These are phyloP conservation scores for Aspergillus clavatus DNA, from an alignment of 2,329 filamentous ascomycete species.

Conservation along the genomic window DNA sequence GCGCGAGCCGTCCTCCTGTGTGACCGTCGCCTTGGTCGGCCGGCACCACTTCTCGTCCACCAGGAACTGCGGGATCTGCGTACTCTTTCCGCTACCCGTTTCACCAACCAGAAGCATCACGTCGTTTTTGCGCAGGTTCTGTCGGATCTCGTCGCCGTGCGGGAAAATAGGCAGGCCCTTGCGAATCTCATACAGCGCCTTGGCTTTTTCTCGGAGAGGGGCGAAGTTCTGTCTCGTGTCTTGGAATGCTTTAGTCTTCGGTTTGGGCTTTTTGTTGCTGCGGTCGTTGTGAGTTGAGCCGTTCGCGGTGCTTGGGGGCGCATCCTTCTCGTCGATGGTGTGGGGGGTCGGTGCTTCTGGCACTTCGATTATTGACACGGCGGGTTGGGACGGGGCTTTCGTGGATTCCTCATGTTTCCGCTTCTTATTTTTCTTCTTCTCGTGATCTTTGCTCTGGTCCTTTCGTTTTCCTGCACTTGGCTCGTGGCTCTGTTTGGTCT, in stretches of 20 bases:
- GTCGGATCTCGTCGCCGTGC: slow-evolving; percentile 64
- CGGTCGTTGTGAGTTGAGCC: slow-evolving; percentile 6
- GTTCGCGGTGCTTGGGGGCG: background rate
- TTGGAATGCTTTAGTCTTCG: slow-evolving; percentile 14
- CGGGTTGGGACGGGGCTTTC: slow-evolving; percentile 4
- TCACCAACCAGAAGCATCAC: slow-evolving; percentile 85
- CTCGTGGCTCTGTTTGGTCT: background rate
- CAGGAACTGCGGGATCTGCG: slow-evolving; percentile 90
- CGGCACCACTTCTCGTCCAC: slow-evolving; percentile 74
- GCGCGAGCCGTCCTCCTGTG: slow-evolving; percentile 20
- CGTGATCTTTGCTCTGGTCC: slow-evolving; percentile 5
- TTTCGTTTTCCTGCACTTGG: slow-evolving; percentile 10
- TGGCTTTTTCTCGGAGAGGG: slow-evolving; percentile 43
- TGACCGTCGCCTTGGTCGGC: slow-evolving; percentile 51
- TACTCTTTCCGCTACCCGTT: slow-evolving; percentile 95
- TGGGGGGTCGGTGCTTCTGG: background rate
- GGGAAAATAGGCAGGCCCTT: slow-evolving; percentile 76
- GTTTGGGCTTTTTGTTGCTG: slow-evolving; percentile 6
- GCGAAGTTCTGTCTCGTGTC: slow-evolving; percentile 23
- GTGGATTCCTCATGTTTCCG: slow-evolving; percentile 27
- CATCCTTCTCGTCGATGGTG: background rate
- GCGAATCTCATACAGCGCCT: slow-evolving; percentile 49
- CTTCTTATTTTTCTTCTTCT: slow-evolving; percentile 30
- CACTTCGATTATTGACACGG: slow-evolving; percentile 7
- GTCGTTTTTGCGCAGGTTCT: slow-evolving; percentile 59